Conservation (phyloP, 768 basidiomycete genomes). For the Suillus ampliporus region DNA sequence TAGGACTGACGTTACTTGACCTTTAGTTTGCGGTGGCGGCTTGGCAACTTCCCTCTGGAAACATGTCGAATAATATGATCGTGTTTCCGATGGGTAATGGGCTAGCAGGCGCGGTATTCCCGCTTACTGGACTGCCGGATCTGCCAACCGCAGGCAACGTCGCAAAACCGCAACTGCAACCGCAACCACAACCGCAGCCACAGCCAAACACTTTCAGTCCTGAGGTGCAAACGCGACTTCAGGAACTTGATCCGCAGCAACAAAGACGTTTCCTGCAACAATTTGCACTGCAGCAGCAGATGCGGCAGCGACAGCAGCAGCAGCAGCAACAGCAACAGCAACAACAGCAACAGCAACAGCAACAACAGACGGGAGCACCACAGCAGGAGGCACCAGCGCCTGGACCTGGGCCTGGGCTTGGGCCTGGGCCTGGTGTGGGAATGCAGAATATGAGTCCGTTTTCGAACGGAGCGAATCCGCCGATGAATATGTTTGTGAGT, state of each 20-base stretch:
- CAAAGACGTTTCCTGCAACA: conserved; percentile 28
- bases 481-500: conserved; percentile 27
- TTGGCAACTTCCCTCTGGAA: conserved; percentile 53
- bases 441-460: conserved; percentile 14
- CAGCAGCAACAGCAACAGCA: conserved; percentile 35
- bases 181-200: background rate
- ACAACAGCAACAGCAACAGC: conserved; percentile 24
- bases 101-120: conserved; percentile 58
- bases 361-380: conserved; percentile 1
- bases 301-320: conserved; percentile 18
- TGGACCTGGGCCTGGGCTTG: background rate
- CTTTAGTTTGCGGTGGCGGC: conserved; percentile 54
- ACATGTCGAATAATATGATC: conserved; percentile 50
- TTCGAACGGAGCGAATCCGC: conserved; percentile 15
- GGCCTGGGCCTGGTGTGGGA: conserved; percentile 7
- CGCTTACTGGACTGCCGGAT: conserved; percentile 53
- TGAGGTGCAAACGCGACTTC: conserved; percentile 24
- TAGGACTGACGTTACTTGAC: background rate
- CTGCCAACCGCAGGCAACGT: conserved; percentile 32
- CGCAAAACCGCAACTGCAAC: conserved; percentile 9
- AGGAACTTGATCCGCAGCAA: conserved; percentile 27
- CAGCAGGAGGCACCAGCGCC: conserved; percentile 9
- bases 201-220: background rate
- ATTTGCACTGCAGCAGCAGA: conserved; percentile 19
- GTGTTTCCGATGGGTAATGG: conserved; percentile 46